Base-by-base conservation (phyloP, 2,329 filamentous ascomycete species). In the Microcyclospora pomicola region DNA sequence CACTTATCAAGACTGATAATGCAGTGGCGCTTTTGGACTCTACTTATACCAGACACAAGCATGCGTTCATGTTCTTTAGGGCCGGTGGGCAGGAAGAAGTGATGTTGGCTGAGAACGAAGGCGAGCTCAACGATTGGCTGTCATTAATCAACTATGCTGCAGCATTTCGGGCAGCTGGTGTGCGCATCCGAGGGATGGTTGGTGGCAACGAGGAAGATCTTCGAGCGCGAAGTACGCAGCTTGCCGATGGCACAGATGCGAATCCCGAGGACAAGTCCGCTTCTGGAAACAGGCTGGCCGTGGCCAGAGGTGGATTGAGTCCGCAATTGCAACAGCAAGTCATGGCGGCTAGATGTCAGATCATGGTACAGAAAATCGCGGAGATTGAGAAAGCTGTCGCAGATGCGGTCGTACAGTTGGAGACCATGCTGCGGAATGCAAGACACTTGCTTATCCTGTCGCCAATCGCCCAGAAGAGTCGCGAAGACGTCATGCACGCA, bases 71-170 rank as follows among this genome's bases (percentile, higher is more conserved):
- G 11, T 88, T 95, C 51, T 82, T 94, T 42, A 77, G 85, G 24
- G 83, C 91, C 46, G 82, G 82, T 36, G 82, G 85, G 1, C 67
- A 87, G 30, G 88, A 98, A 53, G 91, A 98, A 56, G 79, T 88
- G 1, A 80, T 98, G 29, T 66, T 96, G 13, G 88, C 91, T 5
- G 87, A 95, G 50, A 85, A 77, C 37, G 91, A 98, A 51, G 68
- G 75, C 1, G 91, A 98, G 51, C 78, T 93, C 71, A 93, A 95
- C 52, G 91, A 98, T 55, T 98, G 91, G 91, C 67, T 98, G 19
- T 83, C 82, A 6, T 91, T 94, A 53, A 72, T 98, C 42, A 98
- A 98, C 58, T 96, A 96, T 56, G 88, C 88, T 27, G 87, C 91
- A 7, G 84, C 91, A 1, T 96, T 96, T 59, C 75, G 85, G 49